These are phyloP conservation scores for Mycena albidolilacea DNA, from an alignment of 768 basidiomycete genomes.

Conservation along the genomic window DNA sequence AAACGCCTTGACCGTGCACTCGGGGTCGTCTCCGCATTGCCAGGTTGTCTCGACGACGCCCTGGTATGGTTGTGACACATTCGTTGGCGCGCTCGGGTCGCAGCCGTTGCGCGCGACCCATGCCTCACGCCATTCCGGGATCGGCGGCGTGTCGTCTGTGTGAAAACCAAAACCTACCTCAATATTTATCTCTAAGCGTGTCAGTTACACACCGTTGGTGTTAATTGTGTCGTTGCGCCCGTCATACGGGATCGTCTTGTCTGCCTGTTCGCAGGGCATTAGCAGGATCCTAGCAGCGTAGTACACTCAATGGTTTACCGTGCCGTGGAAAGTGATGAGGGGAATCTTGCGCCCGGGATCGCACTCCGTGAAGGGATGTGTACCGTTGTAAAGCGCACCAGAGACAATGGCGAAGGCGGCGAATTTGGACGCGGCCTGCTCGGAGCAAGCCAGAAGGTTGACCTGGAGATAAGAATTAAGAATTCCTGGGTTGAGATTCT, in stretches of 20 bases:
- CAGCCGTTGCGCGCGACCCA: slow-evolving; percentile 40
- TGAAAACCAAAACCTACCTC: not conserved
- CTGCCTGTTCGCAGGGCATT: slow-evolving; percentile 6
- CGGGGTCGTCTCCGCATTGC: slow-evolving; percentile 15
- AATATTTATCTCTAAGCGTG: too few relatives aligned
- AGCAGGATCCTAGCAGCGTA: not conserved
- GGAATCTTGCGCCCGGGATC: slow-evolving; percentile 34
- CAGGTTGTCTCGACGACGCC: slow-evolving; percentile 26
- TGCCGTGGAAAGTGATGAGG: slow-evolving; percentile 39
- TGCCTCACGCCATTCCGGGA: slow-evolving; percentile 29
- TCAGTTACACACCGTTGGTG: not conserved
- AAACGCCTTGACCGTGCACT: slow-evolving; percentile 30
- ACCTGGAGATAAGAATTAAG: slow-evolving; percentile 7
- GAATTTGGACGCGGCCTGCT: slow-evolving; percentile 22
- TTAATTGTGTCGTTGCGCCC: slow-evolving; percentile 25
- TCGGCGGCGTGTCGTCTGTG: slow-evolving; percentile 33
- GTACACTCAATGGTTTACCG: not conserved
- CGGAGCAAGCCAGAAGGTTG: slow-evolving; percentile 41
- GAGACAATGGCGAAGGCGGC: slow-evolving; percentile 43
- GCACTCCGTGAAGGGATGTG: slow-evolving; percentile 32
- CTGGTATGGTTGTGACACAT: slow-evolving; percentile 16
- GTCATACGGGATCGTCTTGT: slow-evolving; percentile 34
- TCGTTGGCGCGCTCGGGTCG: slow-evolving; percentile 12
- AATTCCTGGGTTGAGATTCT: too few relatives aligned
- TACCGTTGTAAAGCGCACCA: slow-evolving; percentile 38